Percentiles rank a stretch among this genome's conserved stretches.
These are phyloP conservation scores for Favolaschia claudopus DNA, from an alignment of 768 basidiomycete species.

Conservation along the genomic window DNA sequence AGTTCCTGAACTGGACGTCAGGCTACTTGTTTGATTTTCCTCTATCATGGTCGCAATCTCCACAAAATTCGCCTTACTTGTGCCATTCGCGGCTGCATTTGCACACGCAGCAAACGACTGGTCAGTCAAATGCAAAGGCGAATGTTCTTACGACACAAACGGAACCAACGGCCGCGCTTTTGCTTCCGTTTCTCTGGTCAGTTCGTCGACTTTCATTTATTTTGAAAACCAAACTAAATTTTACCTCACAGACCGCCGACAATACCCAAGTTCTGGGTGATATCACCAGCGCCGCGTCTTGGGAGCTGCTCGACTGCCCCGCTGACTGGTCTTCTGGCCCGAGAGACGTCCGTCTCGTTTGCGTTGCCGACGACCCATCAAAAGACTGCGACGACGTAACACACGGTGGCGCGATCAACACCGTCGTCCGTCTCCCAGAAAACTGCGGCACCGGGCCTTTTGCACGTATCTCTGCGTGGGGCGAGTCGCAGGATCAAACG, in stretches of 20 bases:
- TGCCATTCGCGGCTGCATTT: slow-evolving; percentile 3
- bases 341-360: slow-evolving; percentile 5
- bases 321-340: slow-evolving; percentile 6
- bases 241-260: not conserved
- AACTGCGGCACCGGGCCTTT: slow-evolving; percentile 11
- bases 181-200: slow-evolving; percentile 4
- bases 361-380: slow-evolving; percentile 2
- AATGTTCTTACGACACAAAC: slow-evolving; percentile 11
- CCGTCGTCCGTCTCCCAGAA: slow-evolving; percentile 9
- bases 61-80: not conserved
- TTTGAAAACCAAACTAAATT: too few species aligned
- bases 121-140: slow-evolving; percentile 3
- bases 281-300: slow-evolving; percentile 3
- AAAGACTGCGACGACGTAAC: slow-evolving; percentile 2
- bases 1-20: too few species aligned
- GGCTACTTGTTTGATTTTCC: too few species aligned
- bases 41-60: slow-evolving; percentile 7
- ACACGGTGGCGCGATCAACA: slow-evolving; percentile 1
- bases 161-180: slow-evolving; percentile 4
- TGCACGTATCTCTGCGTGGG: slow-evolving; percentile 1
- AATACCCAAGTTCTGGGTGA: not conserved
- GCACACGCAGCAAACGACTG: slow-evolving; percentile 6
- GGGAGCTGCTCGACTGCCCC: slow-evolving; percentile 10
- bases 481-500: not conserved
- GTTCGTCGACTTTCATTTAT: not conserved